These are phyloP conservation scores for Panicum virgatum DNA, from an alignment of 202 grass and related monocot genomes.

Conservation along the genomic window DNA sequence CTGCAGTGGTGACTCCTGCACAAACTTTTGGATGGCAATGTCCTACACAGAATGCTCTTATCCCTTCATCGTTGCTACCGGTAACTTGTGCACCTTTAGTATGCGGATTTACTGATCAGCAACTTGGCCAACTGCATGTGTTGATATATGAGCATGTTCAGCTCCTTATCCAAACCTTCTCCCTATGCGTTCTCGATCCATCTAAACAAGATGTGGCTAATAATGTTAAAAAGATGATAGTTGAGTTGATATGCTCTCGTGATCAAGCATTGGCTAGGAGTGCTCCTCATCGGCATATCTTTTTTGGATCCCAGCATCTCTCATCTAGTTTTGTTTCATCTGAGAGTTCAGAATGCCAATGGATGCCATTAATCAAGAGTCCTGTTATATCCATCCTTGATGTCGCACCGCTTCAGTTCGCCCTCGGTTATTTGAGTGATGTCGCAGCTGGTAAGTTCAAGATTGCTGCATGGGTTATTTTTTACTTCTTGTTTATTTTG, in stretches of 20 bases:
- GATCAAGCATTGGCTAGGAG: slow-evolving; percentile 69
- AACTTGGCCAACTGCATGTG: slow-evolving; percentile 74
- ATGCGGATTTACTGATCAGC: slow-evolving; percentile 70
- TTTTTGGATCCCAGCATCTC: slow-evolving; percentile 56
- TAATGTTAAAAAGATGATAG: slow-evolving; percentile 75
- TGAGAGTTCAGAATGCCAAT: slow-evolving; percentile 48
- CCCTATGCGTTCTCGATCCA: slow-evolving; percentile 80
- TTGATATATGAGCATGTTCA: slow-evolving; percentile 89
- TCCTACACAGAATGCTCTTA: slow-evolving; percentile 40
- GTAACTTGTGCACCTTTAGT: slow-evolving; percentile 41
- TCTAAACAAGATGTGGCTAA: slow-evolving; percentile 64
- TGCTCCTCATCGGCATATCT: slow-evolving; percentile 45
- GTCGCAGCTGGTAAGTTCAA: slow-evolving; percentile 61
- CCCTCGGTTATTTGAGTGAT: slow-evolving; percentile 73
- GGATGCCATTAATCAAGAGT: slow-evolving; percentile 62
- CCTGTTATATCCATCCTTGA: slow-evolving; percentile 80
- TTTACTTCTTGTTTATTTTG: slow-evolving; percentile 15
- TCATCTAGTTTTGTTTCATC: slow-evolving; percentile 44
- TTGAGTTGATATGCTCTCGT: slow-evolving; percentile 64
- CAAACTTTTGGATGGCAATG: slow-evolving; percentile 49
- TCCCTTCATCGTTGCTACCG: slow-evolving; percentile 29
- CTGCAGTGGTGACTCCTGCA: slow-evolving; percentile 31
- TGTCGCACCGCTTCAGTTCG: slow-evolving; percentile 64
- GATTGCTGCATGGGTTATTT: neutral
- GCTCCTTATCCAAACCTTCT: slow-evolving; percentile 84